Conservation (phyloP, 2,329 filamentous ascomycete species). For the Paecilomyces sp. region DNA sequence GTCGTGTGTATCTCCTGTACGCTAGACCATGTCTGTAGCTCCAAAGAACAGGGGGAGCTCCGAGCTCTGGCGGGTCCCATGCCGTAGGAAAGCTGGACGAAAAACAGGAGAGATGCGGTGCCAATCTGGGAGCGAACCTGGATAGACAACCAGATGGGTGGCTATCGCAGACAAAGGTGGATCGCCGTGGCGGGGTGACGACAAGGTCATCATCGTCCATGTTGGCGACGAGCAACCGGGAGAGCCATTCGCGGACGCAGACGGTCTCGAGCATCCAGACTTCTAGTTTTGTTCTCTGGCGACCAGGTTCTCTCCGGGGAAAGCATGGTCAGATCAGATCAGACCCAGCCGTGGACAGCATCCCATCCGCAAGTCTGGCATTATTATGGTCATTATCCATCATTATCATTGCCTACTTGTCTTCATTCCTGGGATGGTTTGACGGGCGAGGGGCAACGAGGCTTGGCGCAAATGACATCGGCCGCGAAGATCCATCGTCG, state of each 20-base stretch:
- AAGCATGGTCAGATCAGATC: background rate
- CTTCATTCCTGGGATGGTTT: background rate
- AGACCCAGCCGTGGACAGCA: no score
- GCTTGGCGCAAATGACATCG: constrained; percentile 9
- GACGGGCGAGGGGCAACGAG: background rate
- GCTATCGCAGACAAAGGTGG: background rate
- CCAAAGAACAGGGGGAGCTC: background rate
- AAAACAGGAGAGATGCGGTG: background rate
- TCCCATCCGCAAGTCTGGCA: no score
- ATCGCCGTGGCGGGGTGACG: constrained; percentile 3
- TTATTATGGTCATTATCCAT: no score
- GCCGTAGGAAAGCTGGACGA: background rate
- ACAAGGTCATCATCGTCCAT: background rate
- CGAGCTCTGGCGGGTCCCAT: background rate
- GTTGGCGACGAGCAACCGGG: background rate
- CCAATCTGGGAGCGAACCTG: background rate
- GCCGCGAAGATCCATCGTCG: constrained; percentile 5
- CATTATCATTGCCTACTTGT: no score
- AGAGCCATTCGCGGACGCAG: background rate
- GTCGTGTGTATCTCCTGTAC: background rate
- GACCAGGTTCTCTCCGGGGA: background rate
- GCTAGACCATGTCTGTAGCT: background rate
- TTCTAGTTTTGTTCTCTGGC: background rate
- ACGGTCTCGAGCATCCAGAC: background rate
- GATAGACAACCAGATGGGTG: background rate